A percentile compares a stretch with the other conserved stretches of the same genome.
These are phyloP conservation scores for Hygrocybe punicea DNA, from an alignment of 768 basidiomycete genomes.

Conservation along the genomic window DNA sequence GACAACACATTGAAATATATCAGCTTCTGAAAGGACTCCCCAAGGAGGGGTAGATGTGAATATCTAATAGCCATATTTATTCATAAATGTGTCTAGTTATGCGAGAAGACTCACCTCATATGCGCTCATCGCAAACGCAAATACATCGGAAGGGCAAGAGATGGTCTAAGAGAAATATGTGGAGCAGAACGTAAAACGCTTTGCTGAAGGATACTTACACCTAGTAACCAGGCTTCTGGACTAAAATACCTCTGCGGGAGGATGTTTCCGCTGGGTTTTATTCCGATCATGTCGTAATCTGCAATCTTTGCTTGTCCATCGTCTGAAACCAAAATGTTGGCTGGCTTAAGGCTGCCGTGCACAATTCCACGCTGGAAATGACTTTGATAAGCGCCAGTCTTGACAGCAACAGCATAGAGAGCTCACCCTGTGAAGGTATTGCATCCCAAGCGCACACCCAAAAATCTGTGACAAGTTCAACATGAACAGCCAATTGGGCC, in stretches of 20 bases:
- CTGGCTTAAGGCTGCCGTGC: conserved; percentile 24
- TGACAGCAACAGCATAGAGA: not conserved
- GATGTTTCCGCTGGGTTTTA: conserved; percentile 16
- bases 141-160: conserved; percentile 26
- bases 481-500: too few relatives aligned
- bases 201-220: conserved; percentile 15
- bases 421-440: conserved; percentile 22
- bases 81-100: not conserved
- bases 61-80: conserved; percentile 13
- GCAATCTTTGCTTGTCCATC: conserved; percentile 17
- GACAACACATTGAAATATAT: conserved; percentile 26
- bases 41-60: conserved; percentile 23
- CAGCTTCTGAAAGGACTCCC: conserved; percentile 24
- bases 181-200: not conserved
- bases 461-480: conserved; percentile 19
- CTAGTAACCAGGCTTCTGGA: conserved; percentile 30
- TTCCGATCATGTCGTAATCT: conserved; percentile 24
- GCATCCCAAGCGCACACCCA: conserved; percentile 23
- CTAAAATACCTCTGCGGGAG: conserved; percentile 25
- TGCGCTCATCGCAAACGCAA: conserved; percentile 27
- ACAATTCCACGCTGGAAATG: conserved; percentile 17
- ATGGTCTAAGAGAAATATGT: conserved; percentile 14
- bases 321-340: conserved; percentile 21
- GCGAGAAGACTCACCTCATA: conserved; percentile 22
- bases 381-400: not conserved